Percentiles rank a stretch among this genome's conserved stretches.
phyloP scores from a whole-genome alignment of 768 basidiomycete genomes.

The Leccinum uliginosum region DNA sequence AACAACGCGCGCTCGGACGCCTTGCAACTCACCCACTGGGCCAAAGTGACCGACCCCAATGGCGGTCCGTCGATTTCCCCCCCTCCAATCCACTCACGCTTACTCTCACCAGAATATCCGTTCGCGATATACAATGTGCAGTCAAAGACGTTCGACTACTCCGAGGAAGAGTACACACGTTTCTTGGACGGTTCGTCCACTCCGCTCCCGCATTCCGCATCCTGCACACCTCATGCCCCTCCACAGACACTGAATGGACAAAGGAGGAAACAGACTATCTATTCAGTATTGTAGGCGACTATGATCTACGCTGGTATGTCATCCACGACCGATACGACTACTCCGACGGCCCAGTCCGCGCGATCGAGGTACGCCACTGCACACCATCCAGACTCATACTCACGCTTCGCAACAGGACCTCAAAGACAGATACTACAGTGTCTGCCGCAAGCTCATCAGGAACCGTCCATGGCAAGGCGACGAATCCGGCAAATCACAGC shows the following conservation, averaged over 20 bases:
- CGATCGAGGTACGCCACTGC: conserved; percentile 58
- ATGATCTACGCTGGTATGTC: conserved; percentile 86
- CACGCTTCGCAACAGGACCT: conserved; percentile 49
- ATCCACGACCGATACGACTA: conserved; percentile 88
- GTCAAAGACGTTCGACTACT: conserved; percentile 62
- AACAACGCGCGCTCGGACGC: conserved; percentile 66
- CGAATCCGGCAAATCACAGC: conserved; percentile 59
- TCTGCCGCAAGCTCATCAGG: conserved; percentile 83
- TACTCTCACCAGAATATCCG: conserved; percentile 52
- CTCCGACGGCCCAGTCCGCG: conserved; percentile 46
- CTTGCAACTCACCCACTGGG: conserved; percentile 82
- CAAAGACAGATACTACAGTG: conserved; percentile 91
- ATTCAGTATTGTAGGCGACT: conserved; percentile 73
- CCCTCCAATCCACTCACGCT: neutral
- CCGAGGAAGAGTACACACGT: conserved; percentile 83
- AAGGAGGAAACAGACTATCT: conserved; percentile 94
- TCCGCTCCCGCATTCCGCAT: neutral
- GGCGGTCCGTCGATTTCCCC: conserved; percentile 40
- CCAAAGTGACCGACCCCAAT: conserved; percentile 54
- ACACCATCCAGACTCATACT: neutral
- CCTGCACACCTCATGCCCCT: neutral
- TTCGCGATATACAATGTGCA: conserved; percentile 84
- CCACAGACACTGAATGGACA: conserved; percentile 76
- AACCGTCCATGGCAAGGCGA: conserved; percentile 84
- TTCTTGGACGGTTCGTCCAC: conserved; percentile 60